Percentiles rank a stretch among this genome's conserved stretches.
These are phyloP conservation scores for Huntiella moniliformis DNA, from an alignment of 2,329 filamentous ascomycete species.

Conservation along the genomic window DNA sequence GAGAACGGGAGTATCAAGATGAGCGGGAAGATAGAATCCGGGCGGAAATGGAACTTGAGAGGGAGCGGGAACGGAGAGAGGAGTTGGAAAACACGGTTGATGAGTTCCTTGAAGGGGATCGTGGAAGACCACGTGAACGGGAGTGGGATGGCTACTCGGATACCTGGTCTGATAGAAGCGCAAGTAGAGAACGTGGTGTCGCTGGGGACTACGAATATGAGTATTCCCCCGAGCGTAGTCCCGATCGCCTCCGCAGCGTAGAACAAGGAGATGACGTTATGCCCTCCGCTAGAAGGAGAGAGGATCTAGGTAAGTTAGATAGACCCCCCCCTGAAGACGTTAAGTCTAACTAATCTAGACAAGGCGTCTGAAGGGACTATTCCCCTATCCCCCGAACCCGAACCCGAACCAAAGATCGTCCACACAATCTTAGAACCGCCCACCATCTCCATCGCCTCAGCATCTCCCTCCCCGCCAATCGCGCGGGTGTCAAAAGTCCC, in stretches of 20 bases:
- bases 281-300: too few relatives aligned
- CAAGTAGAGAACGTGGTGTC: neutral
- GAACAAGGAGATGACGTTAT: too few relatives aligned
- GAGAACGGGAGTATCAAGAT: neutral
- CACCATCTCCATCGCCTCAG: too few relatives aligned
- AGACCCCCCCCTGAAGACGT: too few relatives aligned
- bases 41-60: constrained; percentile 5
- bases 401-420: neutral
- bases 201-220: too few relatives aligned
- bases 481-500: neutral
- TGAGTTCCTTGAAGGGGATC: neutral
- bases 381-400: neutral
- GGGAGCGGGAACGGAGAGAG: neutral
- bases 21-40: constrained; percentile 9
- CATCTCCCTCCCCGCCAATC: too few relatives aligned
- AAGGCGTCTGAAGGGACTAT: too few relatives aligned
- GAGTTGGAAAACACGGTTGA: neutral
- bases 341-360: too few relatives aligned
- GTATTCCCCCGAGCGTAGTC: too few relatives aligned
- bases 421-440: too few relatives aligned
- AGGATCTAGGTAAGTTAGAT: too few relatives aligned
- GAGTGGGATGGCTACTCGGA: neutral
- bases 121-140: neutral
- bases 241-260: too few relatives aligned
- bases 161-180: constrained; percentile 1